These are phyloP conservation scores for Syncephalastrum monosporum DNA, from an alignment of 371 early-diverging fungal genomes.

Conservation along the genomic window DNA sequence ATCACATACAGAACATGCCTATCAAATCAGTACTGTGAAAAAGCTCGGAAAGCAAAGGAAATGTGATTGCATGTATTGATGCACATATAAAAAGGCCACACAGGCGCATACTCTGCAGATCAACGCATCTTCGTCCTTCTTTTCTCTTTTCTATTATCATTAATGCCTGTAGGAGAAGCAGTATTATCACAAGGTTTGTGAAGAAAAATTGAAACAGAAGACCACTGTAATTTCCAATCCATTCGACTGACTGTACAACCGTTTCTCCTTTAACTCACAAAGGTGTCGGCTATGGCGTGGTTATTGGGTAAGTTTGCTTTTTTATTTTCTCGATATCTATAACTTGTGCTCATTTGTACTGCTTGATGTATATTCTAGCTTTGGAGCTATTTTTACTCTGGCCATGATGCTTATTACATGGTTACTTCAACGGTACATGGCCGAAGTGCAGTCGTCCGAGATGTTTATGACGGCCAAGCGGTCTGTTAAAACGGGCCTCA, in stretches of 20 bases:
- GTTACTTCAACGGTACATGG: slow-evolving; percentile 57
- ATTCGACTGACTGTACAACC: no score
- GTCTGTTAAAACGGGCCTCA: slow-evolving; percentile 63
- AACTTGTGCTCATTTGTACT: neutral
- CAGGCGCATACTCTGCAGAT: slow-evolving; percentile 4
- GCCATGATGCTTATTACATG: slow-evolving; percentile 64
- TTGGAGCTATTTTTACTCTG: slow-evolving; percentile 57
- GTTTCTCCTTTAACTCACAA: no score
- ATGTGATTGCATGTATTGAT: neutral
- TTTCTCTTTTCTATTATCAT: neutral
- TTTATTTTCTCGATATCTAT: neutral
- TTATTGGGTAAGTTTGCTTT: slow-evolving; percentile 23
- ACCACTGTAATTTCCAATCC: no score
- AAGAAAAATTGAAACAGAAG: no score
- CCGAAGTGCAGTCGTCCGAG: slow-evolving; percentile 63
- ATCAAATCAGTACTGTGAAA: no score
- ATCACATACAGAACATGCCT: no score
- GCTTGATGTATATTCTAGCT: slow-evolving; percentile 19
- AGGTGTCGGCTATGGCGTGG: slow-evolving; percentile 43
- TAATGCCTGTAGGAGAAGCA: slow-evolving; percentile 20
- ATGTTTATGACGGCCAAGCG: slow-evolving; percentile 70
- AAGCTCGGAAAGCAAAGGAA: no score
- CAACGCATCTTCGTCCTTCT: slow-evolving; percentile 3
- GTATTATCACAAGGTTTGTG: slow-evolving; percentile 26
- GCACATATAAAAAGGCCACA: slow-evolving; percentile 1